Percentiles rank a stretch among this genome's conserved stretches.
phyloP scores from a whole-genome alignment of 495 filamentous ascomycete genomes.

The Penicillium riverlandense region DNA sequence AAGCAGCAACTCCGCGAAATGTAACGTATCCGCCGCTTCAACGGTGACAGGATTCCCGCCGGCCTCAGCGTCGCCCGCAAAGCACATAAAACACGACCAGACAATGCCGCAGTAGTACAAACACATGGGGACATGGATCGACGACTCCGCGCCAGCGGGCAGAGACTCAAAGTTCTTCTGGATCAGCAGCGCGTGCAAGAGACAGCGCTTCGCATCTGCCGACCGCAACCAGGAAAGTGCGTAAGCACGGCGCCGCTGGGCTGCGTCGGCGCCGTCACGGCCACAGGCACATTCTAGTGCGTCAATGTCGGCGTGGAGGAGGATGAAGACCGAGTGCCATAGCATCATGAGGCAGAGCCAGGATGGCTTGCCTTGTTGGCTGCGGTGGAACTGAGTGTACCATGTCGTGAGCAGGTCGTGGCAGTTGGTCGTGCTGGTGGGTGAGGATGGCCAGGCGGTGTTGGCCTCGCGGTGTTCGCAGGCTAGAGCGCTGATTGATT shows the following conservation, averaged over 20 bases:
- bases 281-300: slow-evolving; percentile 17
- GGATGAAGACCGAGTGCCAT: slow-evolving; percentile 26
- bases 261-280: slow-evolving; percentile 10
- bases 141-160: slow-evolving; percentile 10
- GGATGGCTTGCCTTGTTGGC: neutral
- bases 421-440: neutral
- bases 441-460: neutral
- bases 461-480: neutral
- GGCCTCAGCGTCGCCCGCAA: neutral
- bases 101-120: slow-evolving; percentile 12
- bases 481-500: slow-evolving; percentile 7
- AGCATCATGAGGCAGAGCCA: slow-evolving; percentile 17
- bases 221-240: slow-evolving; percentile 6
- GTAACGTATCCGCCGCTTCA: neutral
- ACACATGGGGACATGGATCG: slow-evolving; percentile 12
- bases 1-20: slow-evolving; percentile 1
- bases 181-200: slow-evolving; percentile 13
- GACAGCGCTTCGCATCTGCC: slow-evolving; percentile 5
- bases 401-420: slow-evolving; percentile 4
- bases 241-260: neutral
- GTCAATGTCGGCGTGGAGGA: slow-evolving; percentile 17
- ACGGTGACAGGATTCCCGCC: neutral
- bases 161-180: slow-evolving; percentile 10
- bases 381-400: slow-evolving; percentile 4
- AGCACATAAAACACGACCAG: slow-evolving; percentile 9